These are phyloP conservation scores for Cucurbita maxima DNA, from an alignment of 306 rosid genomes.

Conservation along the genomic window DNA sequence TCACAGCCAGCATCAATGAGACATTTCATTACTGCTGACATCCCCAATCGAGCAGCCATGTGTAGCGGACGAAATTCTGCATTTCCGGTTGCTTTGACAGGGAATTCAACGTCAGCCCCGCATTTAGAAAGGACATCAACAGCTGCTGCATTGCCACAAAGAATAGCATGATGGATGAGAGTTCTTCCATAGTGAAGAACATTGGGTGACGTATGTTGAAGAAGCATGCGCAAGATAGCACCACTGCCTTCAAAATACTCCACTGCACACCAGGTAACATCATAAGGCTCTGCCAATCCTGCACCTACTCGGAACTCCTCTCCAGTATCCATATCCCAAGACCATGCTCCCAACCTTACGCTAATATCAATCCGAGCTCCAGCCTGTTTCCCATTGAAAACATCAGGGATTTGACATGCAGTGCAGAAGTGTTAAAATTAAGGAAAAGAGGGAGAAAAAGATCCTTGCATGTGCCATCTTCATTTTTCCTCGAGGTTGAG, in stretches of 20 bases:
- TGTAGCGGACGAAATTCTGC: slow-evolving; percentile 58
- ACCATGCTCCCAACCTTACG: slow-evolving; percentile 85
- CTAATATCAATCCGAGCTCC: slow-evolving; percentile 35
- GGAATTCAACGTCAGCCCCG: slow-evolving; percentile 44
- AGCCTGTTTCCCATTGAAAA: slow-evolving; percentile 28
- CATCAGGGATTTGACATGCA: background rate
- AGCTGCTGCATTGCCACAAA: slow-evolving; percentile 65
- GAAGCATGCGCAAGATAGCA: slow-evolving; percentile 48
- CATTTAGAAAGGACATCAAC: slow-evolving; percentile 38
- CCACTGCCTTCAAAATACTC: slow-evolving; percentile 88
- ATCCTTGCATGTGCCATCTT: background rate
- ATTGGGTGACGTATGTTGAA: slow-evolving; percentile 30
- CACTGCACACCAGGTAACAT: slow-evolving; percentile 77
- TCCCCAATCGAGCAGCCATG: slow-evolving; percentile 75
- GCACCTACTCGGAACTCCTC: slow-evolving; percentile 96
- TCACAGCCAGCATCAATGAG: slow-evolving; percentile 66
- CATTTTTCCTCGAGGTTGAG: background rate
- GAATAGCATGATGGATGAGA: slow-evolving; percentile 74
- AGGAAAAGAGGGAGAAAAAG: background rate
- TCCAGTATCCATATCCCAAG: slow-evolving; percentile 73
- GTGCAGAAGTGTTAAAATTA: slow-evolving; percentile 5
- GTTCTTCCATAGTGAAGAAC: slow-evolving; percentile 50
- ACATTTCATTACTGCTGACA: slow-evolving; percentile 36
- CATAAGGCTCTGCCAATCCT: slow-evolving; percentile 82
- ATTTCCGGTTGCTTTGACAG: slow-evolving; percentile 41